Conservation (phyloP, 352 stramenopile species). For the Globisporangium cylindrosporum region DNA sequence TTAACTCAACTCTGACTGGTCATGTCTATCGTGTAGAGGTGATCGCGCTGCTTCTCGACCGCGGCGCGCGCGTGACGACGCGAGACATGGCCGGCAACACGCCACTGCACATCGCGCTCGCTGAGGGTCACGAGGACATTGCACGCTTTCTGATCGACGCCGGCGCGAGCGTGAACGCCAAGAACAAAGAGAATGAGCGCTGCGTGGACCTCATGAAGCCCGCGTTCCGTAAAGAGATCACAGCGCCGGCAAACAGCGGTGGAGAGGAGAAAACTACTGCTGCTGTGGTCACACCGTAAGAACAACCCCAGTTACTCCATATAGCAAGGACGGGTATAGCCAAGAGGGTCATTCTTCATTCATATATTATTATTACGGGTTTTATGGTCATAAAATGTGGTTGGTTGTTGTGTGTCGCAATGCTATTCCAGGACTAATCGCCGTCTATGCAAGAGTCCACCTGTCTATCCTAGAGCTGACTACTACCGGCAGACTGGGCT, state of each 20-base stretch:
- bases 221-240: slow-evolving; percentile 30
- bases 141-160: slow-evolving; percentile 56
- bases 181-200: slow-evolving; percentile 56
- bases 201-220: slow-evolving; percentile 51
- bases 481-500: background rate
- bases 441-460: too few species aligned
- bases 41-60: slow-evolving; percentile 58
- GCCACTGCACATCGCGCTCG: slow-evolving; percentile 61
- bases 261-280: background rate
- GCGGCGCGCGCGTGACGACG: slow-evolving; percentile 51
- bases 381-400: background rate
- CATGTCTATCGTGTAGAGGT: slow-evolving; percentile 34
- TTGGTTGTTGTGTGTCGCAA: background rate
- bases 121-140: slow-evolving; percentile 62
- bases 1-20: background rate
- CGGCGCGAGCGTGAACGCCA: slow-evolving; percentile 46
- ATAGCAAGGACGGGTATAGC: too few species aligned
- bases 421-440: too few species aligned
- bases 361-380: background rate
- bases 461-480: too few species aligned
- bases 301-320: too few species aligned
- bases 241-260: background rate
- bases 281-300: too few species aligned
- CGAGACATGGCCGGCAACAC: slow-evolving; percentile 64
- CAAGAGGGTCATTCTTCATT: too few species aligned